Evolutionary conservation across 2,329 filamentous ascomycete species (phyloP).

Genomic region (Helotiales sp.): DNA sequence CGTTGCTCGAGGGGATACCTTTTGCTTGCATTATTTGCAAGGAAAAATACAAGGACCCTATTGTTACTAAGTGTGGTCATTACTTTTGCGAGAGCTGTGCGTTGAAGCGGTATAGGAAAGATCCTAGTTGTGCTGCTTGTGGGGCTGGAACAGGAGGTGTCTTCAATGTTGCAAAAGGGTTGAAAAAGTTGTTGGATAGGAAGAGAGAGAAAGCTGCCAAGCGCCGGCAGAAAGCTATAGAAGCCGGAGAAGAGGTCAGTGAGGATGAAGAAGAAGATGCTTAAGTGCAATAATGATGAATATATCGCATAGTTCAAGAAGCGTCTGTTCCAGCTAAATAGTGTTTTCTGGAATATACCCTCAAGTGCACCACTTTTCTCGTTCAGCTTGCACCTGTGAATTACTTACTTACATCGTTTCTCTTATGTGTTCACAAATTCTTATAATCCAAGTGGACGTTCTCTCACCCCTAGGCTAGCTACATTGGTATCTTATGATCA

Average conservation of each 20-base stretch:
- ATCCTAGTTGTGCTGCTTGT: constrained; percentile 84
- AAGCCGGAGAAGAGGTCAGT: constrained; percentile 50
- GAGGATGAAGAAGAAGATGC: constrained; percentile 44
- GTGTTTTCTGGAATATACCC: background rate
- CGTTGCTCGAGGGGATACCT: constrained; percentile 34
- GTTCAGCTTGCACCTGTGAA: too few species aligned
- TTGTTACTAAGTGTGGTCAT: constrained; percentile 88
- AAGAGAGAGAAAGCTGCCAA: constrained; percentile 59
- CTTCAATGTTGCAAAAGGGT: constrained; percentile 82
- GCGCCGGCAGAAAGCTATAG: constrained; percentile 51
- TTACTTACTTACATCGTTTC: too few species aligned
- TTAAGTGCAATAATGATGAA: background rate
- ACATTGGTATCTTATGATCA: too few species aligned
- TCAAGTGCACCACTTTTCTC: too few species aligned
- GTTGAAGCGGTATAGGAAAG: constrained; percentile 80
- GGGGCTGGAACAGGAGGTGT: constrained; percentile 83
- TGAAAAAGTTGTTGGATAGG: constrained; percentile 73
- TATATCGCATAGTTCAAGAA: background rate
- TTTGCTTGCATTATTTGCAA: constrained; percentile 38
- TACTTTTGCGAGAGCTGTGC: constrained; percentile 96
- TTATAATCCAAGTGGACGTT: too few species aligned
- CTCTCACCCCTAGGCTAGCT: too few species aligned
- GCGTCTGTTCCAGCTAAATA: background rate
- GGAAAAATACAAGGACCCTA: constrained; percentile 55
- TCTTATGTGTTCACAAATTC: too few species aligned